Evolutionary conservation across 345 rosid genomes (phyloP), one percentile per base, ranked within the genome.

Genomic region (Syzygium aqueum): DNA sequence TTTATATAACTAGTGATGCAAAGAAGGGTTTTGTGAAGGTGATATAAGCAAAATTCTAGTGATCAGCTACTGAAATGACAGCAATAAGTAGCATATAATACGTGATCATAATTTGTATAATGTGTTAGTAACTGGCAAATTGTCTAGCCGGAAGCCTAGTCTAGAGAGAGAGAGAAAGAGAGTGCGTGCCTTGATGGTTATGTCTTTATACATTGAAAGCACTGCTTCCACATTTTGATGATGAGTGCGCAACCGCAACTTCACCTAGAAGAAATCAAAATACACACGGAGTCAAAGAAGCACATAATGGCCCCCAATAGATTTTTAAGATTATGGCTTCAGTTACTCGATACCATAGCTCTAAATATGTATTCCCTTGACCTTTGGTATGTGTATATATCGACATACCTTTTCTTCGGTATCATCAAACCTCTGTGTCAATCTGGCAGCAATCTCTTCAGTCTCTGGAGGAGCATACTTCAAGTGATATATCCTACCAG

Each of bases 401-500:
- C 12, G 82, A 90, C 92, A 87, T 93, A 91, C 99, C 99, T 95
- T 97, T 86, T 97, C 99, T 92, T 94, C 96, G 1, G 99, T 97
- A 90, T 97, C 99, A 90, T 97, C 99, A 89, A 97, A 96, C 57
- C 98, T 94, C 90, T 95, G 98, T 57, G 98, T 94, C 59, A 96
- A 94, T 87, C 99, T 94, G 43, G 95, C 94, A 82, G 98, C 97
- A 22, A 97, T 94, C 92, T 95, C 98, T 89, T 95, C 93, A 3
- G 92, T 95, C 91, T 96, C 99, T 1, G 99, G 99, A 30, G 98
- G 99, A 86, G 97, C 95, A 92, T 94, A 95, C 91, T 92, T 95
- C 92, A 96, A 87, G 93, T 97, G 99, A 87, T 97, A 97, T 90
- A 97, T 97, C 92, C 92, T 97, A 85, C 98, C 98, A 11, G 99